Evolutionary conservation across 108 stramenopile genomes (phyloP).

Genomic region (Nannochloropsis salina): DNA sequence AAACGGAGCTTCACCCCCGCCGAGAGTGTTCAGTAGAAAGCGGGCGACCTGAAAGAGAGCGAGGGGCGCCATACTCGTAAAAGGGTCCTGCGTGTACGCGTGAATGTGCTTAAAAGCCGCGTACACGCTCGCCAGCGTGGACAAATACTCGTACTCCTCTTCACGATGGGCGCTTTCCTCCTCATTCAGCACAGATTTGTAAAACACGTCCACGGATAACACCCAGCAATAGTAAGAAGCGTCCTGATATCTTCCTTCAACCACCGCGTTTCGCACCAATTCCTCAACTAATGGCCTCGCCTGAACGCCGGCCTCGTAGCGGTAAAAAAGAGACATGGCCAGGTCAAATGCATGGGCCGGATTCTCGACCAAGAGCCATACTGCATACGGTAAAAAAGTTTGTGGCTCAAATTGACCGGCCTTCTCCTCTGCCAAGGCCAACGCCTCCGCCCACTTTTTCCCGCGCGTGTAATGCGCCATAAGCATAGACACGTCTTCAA

Average conservation of each 20-base stretch:
- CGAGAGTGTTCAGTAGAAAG: constrained; percentile 18
- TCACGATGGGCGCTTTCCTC: neutral
- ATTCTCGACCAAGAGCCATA: neutral
- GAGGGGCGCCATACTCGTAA: neutral
- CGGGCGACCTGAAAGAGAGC: constrained; percentile 21
- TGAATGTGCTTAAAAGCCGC: neutral
- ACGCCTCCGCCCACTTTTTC: constrained; percentile 21
- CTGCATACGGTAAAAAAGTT: constrained; percentile 13
- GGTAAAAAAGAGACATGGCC: neutral
- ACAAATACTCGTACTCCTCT: neutral
- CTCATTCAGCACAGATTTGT: neutral
- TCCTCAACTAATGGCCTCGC: neutral
- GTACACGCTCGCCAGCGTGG: constrained; percentile 7
- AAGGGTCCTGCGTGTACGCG: neutral
- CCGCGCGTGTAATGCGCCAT: neutral
- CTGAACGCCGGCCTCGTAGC: neutral
- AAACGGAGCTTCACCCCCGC: neutral
- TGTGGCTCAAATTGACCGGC: constrained; percentile 5
- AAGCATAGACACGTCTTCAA: neutral
- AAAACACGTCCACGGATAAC: neutral
- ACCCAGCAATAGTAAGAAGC: constrained; percentile 23
- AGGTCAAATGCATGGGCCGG: neutral
- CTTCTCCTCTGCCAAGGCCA: constrained; percentile 5
- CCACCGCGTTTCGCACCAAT: neutral
- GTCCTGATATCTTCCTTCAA: neutral